Conservation (phyloP, 2,329 filamentous ascomycete species). For the Venturia oleaginea region DNA sequence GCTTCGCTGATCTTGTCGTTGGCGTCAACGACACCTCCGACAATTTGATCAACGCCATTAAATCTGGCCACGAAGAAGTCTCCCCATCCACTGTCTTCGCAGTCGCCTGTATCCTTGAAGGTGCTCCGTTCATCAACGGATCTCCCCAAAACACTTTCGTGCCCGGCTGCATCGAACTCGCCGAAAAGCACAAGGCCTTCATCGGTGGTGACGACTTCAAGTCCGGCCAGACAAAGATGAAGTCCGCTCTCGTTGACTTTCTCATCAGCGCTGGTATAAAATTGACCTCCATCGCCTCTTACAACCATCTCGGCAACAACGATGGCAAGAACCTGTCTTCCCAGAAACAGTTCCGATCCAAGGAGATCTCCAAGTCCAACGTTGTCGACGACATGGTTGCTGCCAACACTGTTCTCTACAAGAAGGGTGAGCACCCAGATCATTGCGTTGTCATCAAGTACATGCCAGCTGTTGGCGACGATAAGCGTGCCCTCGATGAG, state of each 20-base stretch:
- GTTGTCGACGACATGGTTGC: conserved; percentile 99
- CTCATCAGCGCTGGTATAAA: conserved; percentile 98
- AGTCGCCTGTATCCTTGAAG: conserved; percentile 85
- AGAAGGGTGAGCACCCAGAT: conserved; percentile 86
- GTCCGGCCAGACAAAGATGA: conserved; percentile 99
- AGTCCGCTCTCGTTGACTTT: conserved; percentile 97
- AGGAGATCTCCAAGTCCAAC: conserved; percentile 99
- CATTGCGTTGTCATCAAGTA: conserved; percentile 99
- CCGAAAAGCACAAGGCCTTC: conserved; percentile 78
- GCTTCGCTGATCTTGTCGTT: conserved; percentile 77
- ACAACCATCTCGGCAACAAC: conserved; percentile 99
- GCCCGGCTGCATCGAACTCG: conserved; percentile 80
- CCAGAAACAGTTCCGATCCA: conserved; percentile 96
- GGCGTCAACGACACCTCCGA: conserved; percentile 96
- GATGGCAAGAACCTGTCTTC: conserved; percentile 98
- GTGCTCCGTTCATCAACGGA: conserved; percentile 93
- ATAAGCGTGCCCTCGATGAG: conserved; percentile 97
- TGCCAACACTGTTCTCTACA: conserved; percentile 85
- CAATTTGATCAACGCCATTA: conserved; percentile 82
- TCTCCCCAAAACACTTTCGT: conserved; percentile 99
- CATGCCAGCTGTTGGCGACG: conserved; percentile 97
- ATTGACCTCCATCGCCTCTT: conserved; percentile 94
- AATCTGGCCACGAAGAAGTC: conserved; percentile 80
- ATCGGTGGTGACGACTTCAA: conserved; percentile 99
- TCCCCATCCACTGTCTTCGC: conserved; percentile 93